Conservation (phyloP, 169 alveolate genomes). For the Theileria luwenshuni region DNA sequence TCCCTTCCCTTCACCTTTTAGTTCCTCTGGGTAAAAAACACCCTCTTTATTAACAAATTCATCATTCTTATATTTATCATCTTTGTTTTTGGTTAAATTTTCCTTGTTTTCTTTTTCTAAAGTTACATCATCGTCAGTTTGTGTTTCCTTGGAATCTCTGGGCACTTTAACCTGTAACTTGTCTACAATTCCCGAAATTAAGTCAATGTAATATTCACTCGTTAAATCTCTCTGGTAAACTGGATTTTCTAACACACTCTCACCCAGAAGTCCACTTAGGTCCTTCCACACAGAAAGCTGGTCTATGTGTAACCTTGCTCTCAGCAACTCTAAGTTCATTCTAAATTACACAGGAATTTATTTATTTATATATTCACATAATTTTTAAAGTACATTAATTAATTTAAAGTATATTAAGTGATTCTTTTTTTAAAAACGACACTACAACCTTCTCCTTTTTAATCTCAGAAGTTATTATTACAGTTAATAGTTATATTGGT, state of each 20-base stretch:
- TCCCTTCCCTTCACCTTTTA: too few relatives aligned
- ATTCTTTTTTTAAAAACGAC: conserved; percentile 18
- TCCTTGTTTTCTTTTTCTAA: too few relatives aligned
- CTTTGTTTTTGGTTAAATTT: too few relatives aligned
- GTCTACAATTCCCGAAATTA: neutral
- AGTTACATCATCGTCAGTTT: conserved; percentile 1
- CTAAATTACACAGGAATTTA: neutral
- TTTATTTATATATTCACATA: too few relatives aligned
- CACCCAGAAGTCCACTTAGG: neutral
- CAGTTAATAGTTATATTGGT: too few relatives aligned
- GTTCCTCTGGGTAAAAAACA: too few relatives aligned
- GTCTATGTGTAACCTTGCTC: neutral
- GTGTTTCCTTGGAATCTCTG: conserved; percentile 2
- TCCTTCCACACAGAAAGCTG: conserved; percentile 6
- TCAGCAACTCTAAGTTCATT: conserved; percentile 8
- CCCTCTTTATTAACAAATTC: too few relatives aligned
- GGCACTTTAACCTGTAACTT: neutral
- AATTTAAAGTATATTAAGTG: neutral
- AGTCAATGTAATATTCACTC: neutral
- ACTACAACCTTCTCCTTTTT: conserved; percentile 10
- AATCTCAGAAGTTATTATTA: neutral
- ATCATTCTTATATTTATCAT: too few relatives aligned
- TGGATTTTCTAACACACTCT: neutral
- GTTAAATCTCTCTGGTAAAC: neutral
- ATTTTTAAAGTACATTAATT: too few relatives aligned